These are phyloP conservation scores for Pisolithus tinctorius DNA, from an alignment of 768 basidiomycete species.

Conservation along the genomic window DNA sequence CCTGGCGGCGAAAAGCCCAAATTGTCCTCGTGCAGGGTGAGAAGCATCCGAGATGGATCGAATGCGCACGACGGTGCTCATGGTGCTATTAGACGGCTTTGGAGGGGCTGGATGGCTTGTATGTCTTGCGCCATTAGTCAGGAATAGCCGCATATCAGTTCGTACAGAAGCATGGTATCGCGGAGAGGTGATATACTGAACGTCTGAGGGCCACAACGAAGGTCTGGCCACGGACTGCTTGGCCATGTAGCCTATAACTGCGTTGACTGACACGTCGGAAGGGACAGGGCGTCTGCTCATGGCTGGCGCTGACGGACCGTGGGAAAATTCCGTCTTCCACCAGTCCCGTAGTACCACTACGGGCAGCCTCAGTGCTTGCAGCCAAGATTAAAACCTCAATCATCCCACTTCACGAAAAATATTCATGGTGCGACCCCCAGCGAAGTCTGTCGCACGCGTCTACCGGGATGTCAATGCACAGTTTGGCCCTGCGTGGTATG, in stretches of 20 bases:
- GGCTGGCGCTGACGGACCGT: conserved; percentile 7
- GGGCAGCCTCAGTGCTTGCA: too few relatives aligned
- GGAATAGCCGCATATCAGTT: conserved; percentile 31
- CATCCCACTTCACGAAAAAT: conserved; percentile 5
- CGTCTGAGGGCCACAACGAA: conserved; percentile 43
- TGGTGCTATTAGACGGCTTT: conserved; percentile 7
- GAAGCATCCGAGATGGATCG: conserved; percentile 42
- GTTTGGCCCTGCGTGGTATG: conserved; percentile 88
- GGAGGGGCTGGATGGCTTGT: conserved; percentile 2
- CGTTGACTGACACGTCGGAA: not conserved
- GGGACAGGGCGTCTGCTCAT: not conserved
- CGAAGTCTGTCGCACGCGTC: conserved; percentile 78
- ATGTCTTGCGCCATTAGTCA: conserved; percentile 23
- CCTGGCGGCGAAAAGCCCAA: conserved; percentile 72
- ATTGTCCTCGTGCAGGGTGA: conserved; percentile 78
- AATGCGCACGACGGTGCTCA: conserved; percentile 43
- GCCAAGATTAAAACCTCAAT: not conserved
- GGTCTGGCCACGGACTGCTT: conserved; percentile 19
- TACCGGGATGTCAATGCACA: conserved; percentile 86
- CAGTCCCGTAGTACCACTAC: too few relatives aligned
- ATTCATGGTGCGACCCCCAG: conserved; percentile 63
- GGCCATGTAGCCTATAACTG: not conserved
- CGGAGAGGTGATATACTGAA: conserved; percentile 49
- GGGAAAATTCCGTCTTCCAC: conserved; percentile 18
- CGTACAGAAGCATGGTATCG: conserved; percentile 56